Evolutionary conservation across 1,284 basidiomycete genomes (phyloP), one percentile per base, ranked within the genome.

Genomic region (Fomitopsis pinicola): DNA sequence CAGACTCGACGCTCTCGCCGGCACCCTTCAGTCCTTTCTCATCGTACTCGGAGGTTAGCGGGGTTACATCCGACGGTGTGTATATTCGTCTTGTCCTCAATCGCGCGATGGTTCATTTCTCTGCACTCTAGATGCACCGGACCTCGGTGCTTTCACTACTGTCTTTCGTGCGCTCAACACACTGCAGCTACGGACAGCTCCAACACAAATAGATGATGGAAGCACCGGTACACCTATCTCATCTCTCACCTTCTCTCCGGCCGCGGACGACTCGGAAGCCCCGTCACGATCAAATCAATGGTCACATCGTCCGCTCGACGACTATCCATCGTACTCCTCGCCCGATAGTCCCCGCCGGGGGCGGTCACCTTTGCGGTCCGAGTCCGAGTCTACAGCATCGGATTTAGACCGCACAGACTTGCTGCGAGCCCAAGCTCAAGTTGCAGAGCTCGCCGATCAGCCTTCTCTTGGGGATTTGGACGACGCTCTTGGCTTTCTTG

Each of bases 121-220:
- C 2, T 50, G 26, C 28, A 55, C 44, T 33, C 62, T 67, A 85
- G 89, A 91, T 74, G 81, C 83, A 63, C 89, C 89, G 52, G 89
- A 91, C 75, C 79, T 92, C 22, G 89, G 90, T 14, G 86, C 88
- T 19, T 91, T 92, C 73, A 82, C 79, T 15, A 80, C 83, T 56
- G 87, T 92, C 45, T 83, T 92, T 59, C 82, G 88, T 46, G 89
- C 85, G 61, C 79, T 88, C 73, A 81, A 78, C 26, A 80, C 85
- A 62, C 70, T 86, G 6, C 85, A 86, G 62, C 82, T 78, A 15
- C 70, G 63, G 58, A 63, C 61, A 10, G 58, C 28, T 8, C 58
- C 55, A 44, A 26, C 53, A 42, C 62, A 59, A 26, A 56, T 62
- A 59, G 58, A 53, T 57, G 64, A 65, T 50, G 63, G 57, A 45